Evolutionary conservation across 2,329 filamentous ascomycete species (phyloP).

Genomic region (Nigrospora osmanthi): DNA sequence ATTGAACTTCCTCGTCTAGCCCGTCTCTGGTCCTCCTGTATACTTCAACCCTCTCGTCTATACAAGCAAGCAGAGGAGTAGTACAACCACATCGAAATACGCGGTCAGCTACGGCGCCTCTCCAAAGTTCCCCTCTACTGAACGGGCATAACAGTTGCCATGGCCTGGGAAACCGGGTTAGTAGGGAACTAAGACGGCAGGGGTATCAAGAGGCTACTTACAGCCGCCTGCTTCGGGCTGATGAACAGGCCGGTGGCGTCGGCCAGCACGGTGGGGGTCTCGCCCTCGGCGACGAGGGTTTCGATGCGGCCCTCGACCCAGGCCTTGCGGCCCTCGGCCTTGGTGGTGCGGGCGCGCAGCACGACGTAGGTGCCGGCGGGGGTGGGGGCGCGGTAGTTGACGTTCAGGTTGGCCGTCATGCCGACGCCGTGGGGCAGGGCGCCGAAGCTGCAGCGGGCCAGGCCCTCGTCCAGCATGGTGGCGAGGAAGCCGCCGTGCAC

Average conservation of each 20-base stretch:
- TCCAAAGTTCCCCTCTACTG: neutral
- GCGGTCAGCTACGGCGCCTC: too few species aligned
- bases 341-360: slow-evolving; percentile 69
- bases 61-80: too few species aligned
- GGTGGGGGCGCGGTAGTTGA: slow-evolving; percentile 77
- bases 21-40: too few species aligned
- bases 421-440: slow-evolving; percentile 80
- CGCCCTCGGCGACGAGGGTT: slow-evolving; percentile 57
- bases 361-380: slow-evolving; percentile 70
- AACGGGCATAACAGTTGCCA: slow-evolving; percentile 18
- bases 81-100: too few species aligned
- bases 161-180: slow-evolving; percentile 14
- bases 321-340: slow-evolving; percentile 86
- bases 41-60: too few species aligned
- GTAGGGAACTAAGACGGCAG: neutral
- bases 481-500: slow-evolving; percentile 86
- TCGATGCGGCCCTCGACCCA: slow-evolving; percentile 88
- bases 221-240: slow-evolving; percentile 75
- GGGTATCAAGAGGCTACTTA: slow-evolving; percentile 31
- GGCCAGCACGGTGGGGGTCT: slow-evolving; percentile 60
- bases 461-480: slow-evolving; percentile 85
- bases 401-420: slow-evolving; percentile 77
- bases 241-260: slow-evolving; percentile 84
- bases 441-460: slow-evolving; percentile 81
- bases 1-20: too few species aligned